Evolutionary conservation across 176 grass and related monocot genomes (phyloP).

Genomic region (Triticum monococcum): DNA sequence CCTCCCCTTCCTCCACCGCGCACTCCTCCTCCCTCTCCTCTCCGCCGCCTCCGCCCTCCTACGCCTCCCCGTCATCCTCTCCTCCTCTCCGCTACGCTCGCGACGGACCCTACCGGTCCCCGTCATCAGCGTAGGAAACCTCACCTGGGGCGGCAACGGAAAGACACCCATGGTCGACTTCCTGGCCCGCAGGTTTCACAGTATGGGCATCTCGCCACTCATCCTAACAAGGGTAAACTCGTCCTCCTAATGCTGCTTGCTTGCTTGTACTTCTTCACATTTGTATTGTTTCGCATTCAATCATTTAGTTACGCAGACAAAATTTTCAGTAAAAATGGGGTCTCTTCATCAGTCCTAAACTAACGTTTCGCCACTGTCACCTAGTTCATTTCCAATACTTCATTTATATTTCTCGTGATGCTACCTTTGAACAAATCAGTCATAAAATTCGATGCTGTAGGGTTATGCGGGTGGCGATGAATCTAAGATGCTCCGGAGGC

Average conservation of each 20-base stretch:
- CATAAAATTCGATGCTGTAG: constrained; percentile 19
- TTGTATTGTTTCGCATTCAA: background rate
- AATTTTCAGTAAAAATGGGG: background rate
- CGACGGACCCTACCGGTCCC: constrained; percentile 47
- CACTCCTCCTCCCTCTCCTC: constrained; percentile 63
- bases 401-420: background rate
- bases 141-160: constrained; percentile 82
- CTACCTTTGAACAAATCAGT: background rate
- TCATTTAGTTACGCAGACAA: background rate
- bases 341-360: background rate
- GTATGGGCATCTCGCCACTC: constrained; percentile 43
- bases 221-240: constrained; percentile 65
- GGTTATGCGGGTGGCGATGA: constrained; percentile 80
- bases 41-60: constrained; percentile 54
- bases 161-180: constrained; percentile 92
- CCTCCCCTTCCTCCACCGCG: constrained; percentile 59
- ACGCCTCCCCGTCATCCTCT: constrained; percentile 38
- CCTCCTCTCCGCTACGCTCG: constrained; percentile 36
- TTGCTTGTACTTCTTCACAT: background rate
- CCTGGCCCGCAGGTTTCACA: constrained; percentile 48
- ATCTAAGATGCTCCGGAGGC: constrained; percentile 69
- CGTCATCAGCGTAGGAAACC: constrained; percentile 80
- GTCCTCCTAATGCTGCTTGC: background rate
- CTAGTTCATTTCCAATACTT: background rate
- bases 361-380: background rate